These are phyloP conservation scores for Rhodotorula sp. DNA, from an alignment of 1,284 basidiomycete species.

Conservation along the genomic window DNA sequence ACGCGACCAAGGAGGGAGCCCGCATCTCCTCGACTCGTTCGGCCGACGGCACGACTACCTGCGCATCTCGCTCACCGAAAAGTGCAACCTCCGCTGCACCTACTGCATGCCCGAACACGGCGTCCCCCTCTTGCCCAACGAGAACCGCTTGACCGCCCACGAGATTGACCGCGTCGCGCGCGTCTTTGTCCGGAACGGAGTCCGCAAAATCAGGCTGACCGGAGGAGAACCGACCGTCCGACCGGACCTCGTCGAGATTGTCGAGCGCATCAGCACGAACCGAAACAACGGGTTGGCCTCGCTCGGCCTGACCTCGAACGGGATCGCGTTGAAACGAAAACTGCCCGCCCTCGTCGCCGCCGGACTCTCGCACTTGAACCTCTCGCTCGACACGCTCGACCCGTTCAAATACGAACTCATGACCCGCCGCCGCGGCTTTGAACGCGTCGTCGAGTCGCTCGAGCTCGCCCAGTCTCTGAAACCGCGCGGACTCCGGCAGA, in stretches of 20 bases:
- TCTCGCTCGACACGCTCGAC: conserved; percentile 81
- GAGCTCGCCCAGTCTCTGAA: conserved; percentile 27
- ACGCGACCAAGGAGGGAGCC: conserved; percentile 12
- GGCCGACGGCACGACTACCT: conserved; percentile 72
- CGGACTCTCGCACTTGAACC: conserved; percentile 77
- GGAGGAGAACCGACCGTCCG: conserved; percentile 85
- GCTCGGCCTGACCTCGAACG: conserved; percentile 84
- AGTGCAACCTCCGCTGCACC: conserved; percentile 82
- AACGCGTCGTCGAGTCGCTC: conserved; percentile 36
- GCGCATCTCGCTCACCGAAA: conserved; percentile 78
- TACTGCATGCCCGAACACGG: conserved; percentile 89
- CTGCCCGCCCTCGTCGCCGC: conserved; percentile 65
- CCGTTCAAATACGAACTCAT: conserved; percentile 84
- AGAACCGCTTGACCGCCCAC: conserved; percentile 68
- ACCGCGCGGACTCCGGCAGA: conserved; percentile 34
- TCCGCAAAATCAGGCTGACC: conserved; percentile 80
- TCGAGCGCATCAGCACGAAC: conserved; percentile 48
- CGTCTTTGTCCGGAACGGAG: conserved; percentile 72
- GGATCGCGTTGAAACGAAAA: conserved; percentile 69
- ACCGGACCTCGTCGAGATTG: conserved; percentile 70
- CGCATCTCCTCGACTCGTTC: conserved; percentile 58
- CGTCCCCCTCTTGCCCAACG: conserved; percentile 67
- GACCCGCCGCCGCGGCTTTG: conserved; percentile 60
- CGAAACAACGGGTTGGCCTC: conserved; percentile 55
- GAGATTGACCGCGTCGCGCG: conserved; percentile 71